Conservation (phyloP, 2,329 filamentous ascomycete species). For the Capronia epimyces region DNA sequence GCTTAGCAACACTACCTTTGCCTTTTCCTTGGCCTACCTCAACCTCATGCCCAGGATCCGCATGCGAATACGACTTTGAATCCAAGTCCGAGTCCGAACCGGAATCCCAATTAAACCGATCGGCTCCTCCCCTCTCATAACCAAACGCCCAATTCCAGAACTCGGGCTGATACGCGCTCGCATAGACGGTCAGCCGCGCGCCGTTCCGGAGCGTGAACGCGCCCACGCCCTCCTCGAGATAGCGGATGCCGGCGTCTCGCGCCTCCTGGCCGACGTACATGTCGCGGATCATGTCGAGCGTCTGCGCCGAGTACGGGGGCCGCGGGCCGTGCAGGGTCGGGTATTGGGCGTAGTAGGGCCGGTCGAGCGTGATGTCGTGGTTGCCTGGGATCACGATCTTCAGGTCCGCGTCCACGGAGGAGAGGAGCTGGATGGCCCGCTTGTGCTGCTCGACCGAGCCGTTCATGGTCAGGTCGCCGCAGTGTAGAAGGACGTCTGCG, state of each 20-base stretch:
- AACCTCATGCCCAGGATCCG: too few relatives aligned
- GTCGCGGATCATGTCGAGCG: constrained; percentile 36
- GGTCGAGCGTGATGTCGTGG: constrained; percentile 56
- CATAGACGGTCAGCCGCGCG: constrained; percentile 49
- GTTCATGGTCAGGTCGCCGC: constrained; percentile 54
- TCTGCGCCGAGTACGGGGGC: constrained; percentile 27
- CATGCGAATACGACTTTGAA: too few relatives aligned
- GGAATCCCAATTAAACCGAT: constrained; percentile 47
- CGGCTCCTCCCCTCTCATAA: constrained; percentile 45
- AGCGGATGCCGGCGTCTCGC: constrained; percentile 44
- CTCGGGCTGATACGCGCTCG: constrained; percentile 52
- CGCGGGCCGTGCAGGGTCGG: constrained; percentile 29
- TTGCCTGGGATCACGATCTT: constrained; percentile 61
- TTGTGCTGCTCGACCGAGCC: constrained; percentile 47
- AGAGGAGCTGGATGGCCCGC: constrained; percentile 44
- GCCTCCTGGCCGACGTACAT: constrained; percentile 47
- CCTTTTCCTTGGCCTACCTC: too few relatives aligned
- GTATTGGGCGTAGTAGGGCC: constrained; percentile 42
- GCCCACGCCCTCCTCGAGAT: constrained; percentile 52
- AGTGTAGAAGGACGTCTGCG: constrained; percentile 53
- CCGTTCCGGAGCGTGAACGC: constrained; percentile 47
- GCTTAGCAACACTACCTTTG: neutral
- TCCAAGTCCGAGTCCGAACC: constrained; percentile 12
- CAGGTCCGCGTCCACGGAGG: constrained; percentile 47
- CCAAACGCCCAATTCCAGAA: constrained; percentile 54